Base-by-base conservation (phyloP, 2,329 filamentous ascomycete species). In the Diaporthe capsici region DNA sequence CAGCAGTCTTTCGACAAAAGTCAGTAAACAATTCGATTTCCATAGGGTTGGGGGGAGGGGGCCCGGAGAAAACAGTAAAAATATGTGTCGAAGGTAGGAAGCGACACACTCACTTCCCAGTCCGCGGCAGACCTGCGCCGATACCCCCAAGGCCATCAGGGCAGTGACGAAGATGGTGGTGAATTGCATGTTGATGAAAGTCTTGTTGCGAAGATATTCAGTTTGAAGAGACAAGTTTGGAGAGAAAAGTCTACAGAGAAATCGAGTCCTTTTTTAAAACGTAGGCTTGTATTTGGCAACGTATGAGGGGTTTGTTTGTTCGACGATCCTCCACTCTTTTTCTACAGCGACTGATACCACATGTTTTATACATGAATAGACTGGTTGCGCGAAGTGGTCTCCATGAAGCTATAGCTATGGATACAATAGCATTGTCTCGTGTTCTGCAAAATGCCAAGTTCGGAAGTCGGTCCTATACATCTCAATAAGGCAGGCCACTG, bases 401-500 rank as follows among this genome's bases (percentile, higher is more conserved):
- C 28, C 10, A 15, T 8, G 10, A 25, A 12, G 7, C 13, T 68
- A 51, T 37, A 68, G 44, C 47, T 51, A n/a, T 51, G 44, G 28
- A 37, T 17, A 37, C 20, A 37, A 68, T 51, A 68, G 63, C 20
- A 51, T 12, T 20, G 31, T 7, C 63, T 68, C 44, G 44, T 68
- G 47, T 68, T 51, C 15, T 37, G 63, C 28, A 2, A 25, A 67
- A 34, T 51, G 61, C 61, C 61, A 49, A 49, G 63, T 49, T 31
- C 63, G 28, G 25, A 31, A 25, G 7, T 37, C 22, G 51, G 44
- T 47, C 31, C 28, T n/a, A 15, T 9, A 51, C 20, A 22, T 39
- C 63, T 37, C 47, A 53, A 68, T 39, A 13, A 68, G 63, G 63
- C 47, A 68, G 63, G 63, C 61, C 34, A 53, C 2, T 25, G 63